Evolutionary conservation across 805 yeast species (phyloP).

Genomic region (Wickerhamiella slavikovae): DNA sequence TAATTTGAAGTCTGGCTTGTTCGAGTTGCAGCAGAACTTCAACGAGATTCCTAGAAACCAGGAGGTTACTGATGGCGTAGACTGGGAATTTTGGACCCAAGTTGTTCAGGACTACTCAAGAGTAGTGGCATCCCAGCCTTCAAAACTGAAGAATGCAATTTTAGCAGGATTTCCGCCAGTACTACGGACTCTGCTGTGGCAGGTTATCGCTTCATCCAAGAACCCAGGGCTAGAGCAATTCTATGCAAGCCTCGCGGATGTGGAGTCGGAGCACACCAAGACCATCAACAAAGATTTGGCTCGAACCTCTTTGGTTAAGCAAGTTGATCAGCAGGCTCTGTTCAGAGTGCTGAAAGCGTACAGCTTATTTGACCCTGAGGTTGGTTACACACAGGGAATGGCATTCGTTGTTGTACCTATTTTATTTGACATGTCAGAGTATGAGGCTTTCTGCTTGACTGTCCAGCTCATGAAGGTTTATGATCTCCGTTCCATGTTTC

Average conservation of each 20-base stretch:
- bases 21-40: constrained; percentile 18
- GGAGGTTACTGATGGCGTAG: constrained; percentile 6
- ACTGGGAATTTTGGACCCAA: constrained; percentile 58
- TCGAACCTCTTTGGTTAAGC: constrained; percentile 65
- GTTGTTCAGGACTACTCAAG: constrained; percentile 59
- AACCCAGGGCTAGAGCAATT: constrained; percentile 38
- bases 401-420: constrained; percentile 80
- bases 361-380: constrained; percentile 71
- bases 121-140: constrained; percentile 42
- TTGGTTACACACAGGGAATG: constrained; percentile 97
- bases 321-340: constrained; percentile 33
- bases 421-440: constrained; percentile 55
- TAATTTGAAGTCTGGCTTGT: constrained; percentile 25
- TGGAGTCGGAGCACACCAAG: constrained; percentile 42
- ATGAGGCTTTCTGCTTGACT: constrained; percentile 68
- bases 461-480: constrained; percentile 71
- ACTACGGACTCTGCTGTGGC: constrained; percentile 85
- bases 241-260: constrained; percentile 28
- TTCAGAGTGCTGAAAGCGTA: constrained; percentile 66
- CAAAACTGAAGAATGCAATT: constrained; percentile 37
- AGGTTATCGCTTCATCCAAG: constrained; percentile 62
- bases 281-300: constrained; percentile 65
- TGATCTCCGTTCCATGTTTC: constrained; percentile 52
- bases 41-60: constrained; percentile 7
- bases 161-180: constrained; percentile 67